Evolutionary conservation across 306 rosid genomes (phyloP).

Genomic region (Quercus cerris): DNA sequence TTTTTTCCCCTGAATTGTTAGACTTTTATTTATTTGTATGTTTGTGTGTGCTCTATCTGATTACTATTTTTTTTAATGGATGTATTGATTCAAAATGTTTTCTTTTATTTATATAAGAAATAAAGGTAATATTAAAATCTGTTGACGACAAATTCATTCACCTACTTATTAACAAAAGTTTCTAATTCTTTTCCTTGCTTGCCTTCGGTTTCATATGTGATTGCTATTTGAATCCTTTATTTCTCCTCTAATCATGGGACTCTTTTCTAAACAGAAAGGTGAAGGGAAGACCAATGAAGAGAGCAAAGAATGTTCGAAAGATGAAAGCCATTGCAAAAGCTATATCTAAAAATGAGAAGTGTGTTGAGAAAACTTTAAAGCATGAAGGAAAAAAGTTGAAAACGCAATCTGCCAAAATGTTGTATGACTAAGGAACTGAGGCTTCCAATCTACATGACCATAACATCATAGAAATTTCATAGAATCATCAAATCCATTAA

Average conservation of each 20-base stretch:
- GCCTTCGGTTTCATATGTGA: neutral
- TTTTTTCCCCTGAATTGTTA: neutral
- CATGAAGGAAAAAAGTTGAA: constrained; percentile 58
- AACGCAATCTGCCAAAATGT: constrained; percentile 69
- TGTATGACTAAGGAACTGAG: constrained; percentile 53
- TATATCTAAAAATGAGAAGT: constrained; percentile 51
- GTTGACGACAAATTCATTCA: neutral
- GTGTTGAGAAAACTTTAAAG: constrained; percentile 51
- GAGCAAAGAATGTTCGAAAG: constrained; percentile 69
- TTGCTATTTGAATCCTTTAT: neutral
- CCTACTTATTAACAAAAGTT: neutral
- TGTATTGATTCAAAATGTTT: neutral
- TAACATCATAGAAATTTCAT: neutral
- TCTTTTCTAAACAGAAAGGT: constrained; percentile 50
- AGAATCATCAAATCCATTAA: neutral
- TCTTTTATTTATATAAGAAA: neutral
- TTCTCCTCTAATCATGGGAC: constrained; percentile 7
- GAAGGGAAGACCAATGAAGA: constrained; percentile 84
- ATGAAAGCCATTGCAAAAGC: constrained; percentile 70
- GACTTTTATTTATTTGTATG: neutral
- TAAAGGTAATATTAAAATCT: neutral
- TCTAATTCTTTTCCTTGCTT: neutral
- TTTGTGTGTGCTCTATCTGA: too few relatives aligned
- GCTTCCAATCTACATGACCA: neutral
- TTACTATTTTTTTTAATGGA: neutral